These are phyloP conservation scores for Micromonas pusilla DNA, from an alignment of 139 green algal species.

Conservation along the genomic window DNA sequence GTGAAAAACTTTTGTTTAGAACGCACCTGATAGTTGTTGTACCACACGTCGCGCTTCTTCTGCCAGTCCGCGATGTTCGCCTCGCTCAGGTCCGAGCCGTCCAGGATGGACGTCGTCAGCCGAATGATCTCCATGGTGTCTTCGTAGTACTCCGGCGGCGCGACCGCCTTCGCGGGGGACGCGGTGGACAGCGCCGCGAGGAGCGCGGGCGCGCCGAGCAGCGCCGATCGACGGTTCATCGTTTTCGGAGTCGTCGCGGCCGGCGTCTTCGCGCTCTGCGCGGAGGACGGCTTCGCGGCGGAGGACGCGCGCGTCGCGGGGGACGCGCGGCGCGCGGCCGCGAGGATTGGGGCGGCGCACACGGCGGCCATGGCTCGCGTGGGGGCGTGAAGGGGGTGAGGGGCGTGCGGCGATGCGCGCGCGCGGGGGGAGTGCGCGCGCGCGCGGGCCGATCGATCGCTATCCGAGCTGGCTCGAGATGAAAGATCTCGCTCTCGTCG, in stretches of 20 bases:
- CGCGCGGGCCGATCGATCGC: too few relatives aligned
- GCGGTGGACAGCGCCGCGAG: neutral
- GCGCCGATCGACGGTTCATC: neutral
- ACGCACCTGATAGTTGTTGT: slow-evolving; percentile 17
- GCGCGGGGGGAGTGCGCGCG: too few relatives aligned
- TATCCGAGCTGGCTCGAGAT: too few relatives aligned
- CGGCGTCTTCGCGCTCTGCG: too few relatives aligned
- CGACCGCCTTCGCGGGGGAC: neutral
- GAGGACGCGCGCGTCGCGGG: neutral
- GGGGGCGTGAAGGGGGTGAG: too few relatives aligned
- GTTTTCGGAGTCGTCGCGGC: too few relatives aligned
- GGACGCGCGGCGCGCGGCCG: too few relatives aligned
- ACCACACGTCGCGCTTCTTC: slow-evolving; percentile 2
- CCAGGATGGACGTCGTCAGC: neutral
- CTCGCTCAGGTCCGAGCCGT: neutral
- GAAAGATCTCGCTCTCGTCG: neutral
- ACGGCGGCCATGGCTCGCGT: too few relatives aligned
- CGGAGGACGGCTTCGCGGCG: neutral
- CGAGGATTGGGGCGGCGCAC: neutral
- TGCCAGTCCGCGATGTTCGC: slow-evolving; percentile 1
- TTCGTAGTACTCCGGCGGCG: slow-evolving; percentile 8
- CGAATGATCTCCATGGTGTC: slow-evolving; percentile 18
- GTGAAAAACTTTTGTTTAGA: too few relatives aligned
- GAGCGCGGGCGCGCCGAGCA: neutral
- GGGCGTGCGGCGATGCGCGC: too few relatives aligned